Base-by-base conservation (phyloP, 495 filamentous ascomycete genomes). In the Hypoxylon rickii region DNA sequence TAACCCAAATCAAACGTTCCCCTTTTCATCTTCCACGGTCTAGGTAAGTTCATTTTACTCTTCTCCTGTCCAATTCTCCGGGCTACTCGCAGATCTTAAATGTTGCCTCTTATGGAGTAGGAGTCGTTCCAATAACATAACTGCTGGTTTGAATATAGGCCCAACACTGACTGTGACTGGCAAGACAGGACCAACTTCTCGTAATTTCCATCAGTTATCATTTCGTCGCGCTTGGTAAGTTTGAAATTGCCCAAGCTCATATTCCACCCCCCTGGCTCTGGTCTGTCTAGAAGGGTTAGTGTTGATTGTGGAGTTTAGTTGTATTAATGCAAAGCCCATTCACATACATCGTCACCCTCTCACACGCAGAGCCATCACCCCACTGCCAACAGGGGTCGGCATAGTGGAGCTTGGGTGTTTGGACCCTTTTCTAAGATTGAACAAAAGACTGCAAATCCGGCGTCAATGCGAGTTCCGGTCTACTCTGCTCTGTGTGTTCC, bases 361-460 rank as follows among this genome's bases (percentile, higher is more conserved):
- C 49, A 31, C 31, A 44, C 55, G 48, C 39, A 36, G 47, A 53
- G 42, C 45, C 46, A 59, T 47, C 51, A 55, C 61, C 45, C 61
- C 61, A 64, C 61, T 44, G 61, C 16, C 40, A 38, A 60, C 61
- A 64, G 55, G 61, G 61, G 51, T 48, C 13, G 0, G 6, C 0
- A 42, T 44, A 51, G 61, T 59, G 54, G 61, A 58, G 31, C 49
- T 45, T n/a, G 12, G 45, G 42, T 18, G 61, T 64, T 64, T 64
- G 61, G 61, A 64, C 61, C 61, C 61, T 59, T 64, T 63, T 36
- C 46, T 47, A 47, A 59, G 44, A 64, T 64, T 60, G 55, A 55
- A 51, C 59, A 54, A 53, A 50, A 58, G 43, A 51, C 43, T 63
- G 50, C 40, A 26, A 58, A 54, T 44, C 53, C 39, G 18, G 33